phyloP scores from a whole-genome alignment of 208 protist species.

The Leishmania gerbilli region DNA sequence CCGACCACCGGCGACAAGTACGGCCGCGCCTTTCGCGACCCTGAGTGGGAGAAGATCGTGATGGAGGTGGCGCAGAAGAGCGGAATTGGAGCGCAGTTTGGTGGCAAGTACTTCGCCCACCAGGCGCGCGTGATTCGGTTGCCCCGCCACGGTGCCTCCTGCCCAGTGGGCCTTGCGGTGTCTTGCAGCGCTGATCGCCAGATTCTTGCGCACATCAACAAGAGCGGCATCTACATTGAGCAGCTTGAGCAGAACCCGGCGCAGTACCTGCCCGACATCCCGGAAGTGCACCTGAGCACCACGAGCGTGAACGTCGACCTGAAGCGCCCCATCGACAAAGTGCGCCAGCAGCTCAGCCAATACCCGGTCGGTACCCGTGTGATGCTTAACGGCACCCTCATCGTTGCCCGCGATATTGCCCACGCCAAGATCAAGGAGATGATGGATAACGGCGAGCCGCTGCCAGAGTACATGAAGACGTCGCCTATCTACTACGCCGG shows the following conservation, averaged over 20 bases:
- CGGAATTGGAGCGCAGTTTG: slow-evolving; percentile 97
- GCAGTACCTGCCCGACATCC: slow-evolving; percentile 92
- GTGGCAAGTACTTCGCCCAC: slow-evolving; percentile 97
- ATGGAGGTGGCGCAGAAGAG: slow-evolving; percentile 83
- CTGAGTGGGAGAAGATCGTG: slow-evolving; percentile 94
- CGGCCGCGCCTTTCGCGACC: slow-evolving; percentile 96
- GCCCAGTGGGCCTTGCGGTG: slow-evolving; percentile 95
- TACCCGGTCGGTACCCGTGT: slow-evolving; percentile 91
- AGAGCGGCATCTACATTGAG: slow-evolving; percentile 95
- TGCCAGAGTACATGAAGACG: slow-evolving; percentile 95
- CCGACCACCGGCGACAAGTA: slow-evolving; percentile 92
- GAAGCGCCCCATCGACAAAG: slow-evolving; percentile 88
- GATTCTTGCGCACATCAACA: slow-evolving; percentile 94
- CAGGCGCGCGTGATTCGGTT: slow-evolving; percentile 95
- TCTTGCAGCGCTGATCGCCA: slow-evolving; percentile 97
- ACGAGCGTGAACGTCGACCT: slow-evolving; percentile 88
- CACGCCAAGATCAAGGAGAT: slow-evolving; percentile 95
- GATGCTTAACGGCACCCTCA: slow-evolving; percentile 93
- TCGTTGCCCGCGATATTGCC: slow-evolving; percentile 98
- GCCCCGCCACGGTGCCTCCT: slow-evolving; percentile 90
- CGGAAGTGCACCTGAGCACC: slow-evolving; percentile 33
- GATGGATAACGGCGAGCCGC: slow-evolving; percentile 76
- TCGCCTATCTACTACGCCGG: slow-evolving; percentile 97
- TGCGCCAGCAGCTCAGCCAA: slow-evolving; percentile 77
- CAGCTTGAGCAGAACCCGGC: slow-evolving; percentile 92